Conservation (phyloP, 768 basidiomycete genomes). For the Fomitopsis serialis region DNA sequence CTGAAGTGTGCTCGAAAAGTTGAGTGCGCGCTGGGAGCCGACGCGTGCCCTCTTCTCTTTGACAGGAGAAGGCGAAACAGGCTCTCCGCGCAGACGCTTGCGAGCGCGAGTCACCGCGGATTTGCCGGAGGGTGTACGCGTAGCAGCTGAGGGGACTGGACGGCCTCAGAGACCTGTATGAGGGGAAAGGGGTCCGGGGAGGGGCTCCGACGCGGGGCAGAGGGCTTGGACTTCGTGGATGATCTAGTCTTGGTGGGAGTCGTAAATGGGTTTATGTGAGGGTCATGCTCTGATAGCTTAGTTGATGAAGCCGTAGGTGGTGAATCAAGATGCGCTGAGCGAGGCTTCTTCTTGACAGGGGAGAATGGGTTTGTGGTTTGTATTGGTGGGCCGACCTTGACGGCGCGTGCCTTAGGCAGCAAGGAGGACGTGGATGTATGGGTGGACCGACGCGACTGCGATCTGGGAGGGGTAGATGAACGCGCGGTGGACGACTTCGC, state of each 20-base stretch:
- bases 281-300: constrained; percentile 9
- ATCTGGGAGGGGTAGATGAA: constrained; percentile 29
- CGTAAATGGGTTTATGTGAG: constrained; percentile 38
- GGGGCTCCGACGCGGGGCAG: constrained; percentile 19
- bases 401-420: constrained; percentile 44
- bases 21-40: constrained; percentile 33
- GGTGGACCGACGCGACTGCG: constrained; percentile 19
- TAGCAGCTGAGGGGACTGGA: neutral
- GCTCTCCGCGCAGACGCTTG: constrained; percentile 78
- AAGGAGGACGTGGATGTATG: constrained; percentile 31
- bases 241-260: constrained; percentile 32
- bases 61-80: constrained; percentile 76
- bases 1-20: constrained; percentile 30
- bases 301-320: constrained; percentile 4
- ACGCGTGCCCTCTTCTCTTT: constrained; percentile 70
- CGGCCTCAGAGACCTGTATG: constrained; percentile 19
- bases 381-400: constrained; percentile 47
- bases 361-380: constrained; percentile 74
- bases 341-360: constrained; percentile 61
- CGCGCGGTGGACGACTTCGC: constrained; percentile 22
- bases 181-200: constrained; percentile 39
- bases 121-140: constrained; percentile 19
- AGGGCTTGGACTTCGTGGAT: constrained; percentile 16
- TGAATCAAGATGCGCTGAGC: constrained; percentile 25
- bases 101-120: constrained; percentile 61